These are phyloP conservation scores for Aphanomyces stellatus DNA, from an alignment of 352 stramenopile genomes.

Conservation along the genomic window DNA sequence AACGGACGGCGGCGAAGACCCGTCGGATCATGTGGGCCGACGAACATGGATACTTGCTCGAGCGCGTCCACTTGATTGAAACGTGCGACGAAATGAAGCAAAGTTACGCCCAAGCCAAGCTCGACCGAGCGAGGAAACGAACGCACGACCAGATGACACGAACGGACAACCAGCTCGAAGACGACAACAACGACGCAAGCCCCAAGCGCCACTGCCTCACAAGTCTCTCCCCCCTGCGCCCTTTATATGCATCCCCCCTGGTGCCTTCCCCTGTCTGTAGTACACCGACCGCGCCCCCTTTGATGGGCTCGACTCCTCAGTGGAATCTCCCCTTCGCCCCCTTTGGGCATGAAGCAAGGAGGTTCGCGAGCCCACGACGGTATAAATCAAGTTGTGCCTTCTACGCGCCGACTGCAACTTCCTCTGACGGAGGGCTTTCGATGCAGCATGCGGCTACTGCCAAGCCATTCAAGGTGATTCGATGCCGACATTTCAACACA, in stretches of 20 bases:
- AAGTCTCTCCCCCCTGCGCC: background rate
- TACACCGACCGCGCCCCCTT: too few species aligned
- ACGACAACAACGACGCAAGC: background rate
- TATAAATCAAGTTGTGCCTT: too few species aligned
- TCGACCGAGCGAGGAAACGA: background rate
- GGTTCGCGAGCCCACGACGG: too few species aligned
- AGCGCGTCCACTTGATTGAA: constrained; percentile 76
- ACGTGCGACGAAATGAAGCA: constrained; percentile 72
- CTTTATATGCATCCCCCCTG: background rate
- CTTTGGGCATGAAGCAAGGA: too few species aligned
- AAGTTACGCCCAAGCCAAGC: constrained; percentile 23
- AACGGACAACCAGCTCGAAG: background rate
- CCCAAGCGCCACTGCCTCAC: too few species aligned
- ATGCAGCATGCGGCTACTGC: too few species aligned
- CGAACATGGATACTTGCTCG: constrained; percentile 56
- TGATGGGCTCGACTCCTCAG: too few species aligned
- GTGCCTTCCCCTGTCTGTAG: background rate
- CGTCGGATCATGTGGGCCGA: constrained; percentile 79
- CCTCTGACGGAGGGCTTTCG: too few species aligned
- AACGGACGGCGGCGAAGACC: constrained; percentile 25
- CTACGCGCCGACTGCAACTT: too few species aligned
- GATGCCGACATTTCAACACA: too few species aligned
- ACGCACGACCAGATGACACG: background rate
- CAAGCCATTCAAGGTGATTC: too few species aligned
- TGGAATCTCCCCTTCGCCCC: too few species aligned